Evolutionary conservation across 2,329 filamentous ascomycete genomes (phyloP), one percentile per base, ranked within the genome.

Genomic region (Penicillium sp.): DNA sequence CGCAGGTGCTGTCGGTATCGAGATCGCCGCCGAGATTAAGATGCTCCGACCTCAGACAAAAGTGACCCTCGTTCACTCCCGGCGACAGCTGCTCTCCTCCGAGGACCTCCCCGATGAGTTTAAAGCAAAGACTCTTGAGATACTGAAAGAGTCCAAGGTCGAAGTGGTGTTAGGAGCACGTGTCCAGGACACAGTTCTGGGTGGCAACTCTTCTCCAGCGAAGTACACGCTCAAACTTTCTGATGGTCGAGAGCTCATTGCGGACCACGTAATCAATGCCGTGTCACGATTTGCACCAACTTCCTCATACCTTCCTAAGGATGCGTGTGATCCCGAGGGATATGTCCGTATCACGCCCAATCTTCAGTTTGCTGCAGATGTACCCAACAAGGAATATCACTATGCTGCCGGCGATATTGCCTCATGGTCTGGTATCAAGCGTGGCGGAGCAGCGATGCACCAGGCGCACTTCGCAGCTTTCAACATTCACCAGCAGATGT

Each of bases 1-100:
- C 73, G 6, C 50, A 82, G 79, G 87, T 46, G 89, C 88, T 8
- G 88, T 91, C 1, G 89, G 89, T 17, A 85, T 91, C 55, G 88
- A 91, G 69, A 90, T 91, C 79, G 88, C 89, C 0, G 84, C 87
- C 2, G 88, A 92, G 74, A 78, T 91, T 51, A 91, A 90, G 73
- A 70, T 82, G 46, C 75, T 84, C 22, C 81, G 85, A 9, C 58
- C 60, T 86, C 88, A 1, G 65, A 80, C n/a, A 74, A 84, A 55
- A 38, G 86, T 91, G n/a, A 88, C 83, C 1, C 80, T 92, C 2
- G 82, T 89, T 3, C 89, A 91, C 70, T 90, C 88, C 10, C 79
- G 87, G 17, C 78, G 81, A 30, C 82, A 83, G 67, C 82, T 91
- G 0, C 78, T 91, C 14, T 90, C 87, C 0, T 83, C 86, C 0